Percentiles rank a stretch among this genome's conserved stretches.
Conservation (phyloP, 768 basidiomycete species). For the Dioszegia aurantiaca region DNA sequence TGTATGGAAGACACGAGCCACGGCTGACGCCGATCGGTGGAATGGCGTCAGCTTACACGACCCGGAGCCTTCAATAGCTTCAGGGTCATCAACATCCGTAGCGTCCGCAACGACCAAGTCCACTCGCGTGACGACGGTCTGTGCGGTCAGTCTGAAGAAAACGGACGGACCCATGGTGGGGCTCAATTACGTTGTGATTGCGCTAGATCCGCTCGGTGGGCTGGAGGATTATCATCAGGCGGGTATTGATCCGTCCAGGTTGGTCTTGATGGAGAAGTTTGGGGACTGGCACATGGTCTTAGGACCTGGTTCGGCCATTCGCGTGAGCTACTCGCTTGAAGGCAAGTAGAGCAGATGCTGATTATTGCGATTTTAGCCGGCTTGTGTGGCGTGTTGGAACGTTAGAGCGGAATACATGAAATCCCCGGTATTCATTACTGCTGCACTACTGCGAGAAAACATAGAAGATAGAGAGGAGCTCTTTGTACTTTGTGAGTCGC, state of each 20-base stretch:
- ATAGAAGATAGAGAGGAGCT: background rate
- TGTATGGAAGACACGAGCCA: background rate
- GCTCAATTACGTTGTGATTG: background rate
- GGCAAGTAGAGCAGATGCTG: background rate
- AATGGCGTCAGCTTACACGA: no score
- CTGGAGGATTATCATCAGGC: background rate
- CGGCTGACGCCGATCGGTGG: no score
- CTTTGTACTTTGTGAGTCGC: background rate
- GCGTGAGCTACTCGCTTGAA: background rate
- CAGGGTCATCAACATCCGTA: no score
- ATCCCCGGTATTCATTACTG: background rate
- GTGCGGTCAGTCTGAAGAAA: background rate
- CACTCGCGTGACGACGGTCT: background rate
- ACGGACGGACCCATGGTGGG: background rate
- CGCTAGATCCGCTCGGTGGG: background rate
- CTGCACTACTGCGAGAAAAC: background rate
- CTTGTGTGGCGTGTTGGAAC: slow-evolving; percentile 1
- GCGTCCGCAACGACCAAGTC: background rate
- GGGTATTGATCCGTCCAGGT: background rate
- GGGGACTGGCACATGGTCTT: slow-evolving; percentile 3
- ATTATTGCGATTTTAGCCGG: background rate
- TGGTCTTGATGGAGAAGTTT: background rate
- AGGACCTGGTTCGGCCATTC: background rate
- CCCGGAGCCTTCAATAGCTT: no score
- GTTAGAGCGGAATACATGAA: background rate